Conservation (phyloP, 2,329 filamentous ascomycete species). For the Cladobotryum mycophilum region DNA sequence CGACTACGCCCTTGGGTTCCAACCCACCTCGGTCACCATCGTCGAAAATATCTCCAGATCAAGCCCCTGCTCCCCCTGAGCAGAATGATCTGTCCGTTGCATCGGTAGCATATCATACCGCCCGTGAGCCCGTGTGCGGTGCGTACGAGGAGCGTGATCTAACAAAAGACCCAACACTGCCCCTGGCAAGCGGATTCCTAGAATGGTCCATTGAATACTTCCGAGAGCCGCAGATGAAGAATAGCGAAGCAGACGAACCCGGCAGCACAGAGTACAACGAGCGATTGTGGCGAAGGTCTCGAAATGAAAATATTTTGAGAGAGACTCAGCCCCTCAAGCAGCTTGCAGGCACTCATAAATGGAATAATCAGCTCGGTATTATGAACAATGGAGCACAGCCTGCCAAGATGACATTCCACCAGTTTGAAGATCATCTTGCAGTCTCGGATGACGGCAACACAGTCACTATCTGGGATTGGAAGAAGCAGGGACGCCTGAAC, state of each 20-base stretch:
- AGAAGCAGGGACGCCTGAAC: slow-evolving; percentile 64
- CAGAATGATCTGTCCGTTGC: slow-evolving; percentile 63
- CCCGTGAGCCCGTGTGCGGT: slow-evolving; percentile 72
- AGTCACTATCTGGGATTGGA: slow-evolving; percentile 91
- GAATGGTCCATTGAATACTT: slow-evolving; percentile 98
- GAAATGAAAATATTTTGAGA: slow-evolving; percentile 86
- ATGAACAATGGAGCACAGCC: slow-evolving; percentile 88
- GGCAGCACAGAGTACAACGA: slow-evolving; percentile 96
- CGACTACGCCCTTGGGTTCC: slow-evolving; percentile 25
- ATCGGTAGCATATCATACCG: slow-evolving; percentile 66
- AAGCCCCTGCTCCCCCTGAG: slow-evolving; percentile 56
- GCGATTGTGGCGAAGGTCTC: slow-evolving; percentile 82
- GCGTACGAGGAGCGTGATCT: slow-evolving; percentile 61
- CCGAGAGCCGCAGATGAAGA: slow-evolving; percentile 96
- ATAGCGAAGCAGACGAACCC: slow-evolving; percentile 90
- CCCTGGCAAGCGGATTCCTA: slow-evolving; percentile 75
- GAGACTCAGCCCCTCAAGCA: slow-evolving; percentile 93
- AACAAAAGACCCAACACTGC: slow-evolving; percentile 56
- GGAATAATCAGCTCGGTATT: slow-evolving; percentile 77
- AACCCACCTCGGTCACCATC: slow-evolving; percentile 25
- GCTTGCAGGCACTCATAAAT: slow-evolving; percentile 75
- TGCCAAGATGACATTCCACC: slow-evolving; percentile 90
- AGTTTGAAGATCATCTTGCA: slow-evolving; percentile 93
- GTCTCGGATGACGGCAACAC: slow-evolving; percentile 91
- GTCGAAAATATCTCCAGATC: slow-evolving; percentile 36